Conservation (phyloP, 345 rosid species). For the Euclidium syriacum region DNA sequence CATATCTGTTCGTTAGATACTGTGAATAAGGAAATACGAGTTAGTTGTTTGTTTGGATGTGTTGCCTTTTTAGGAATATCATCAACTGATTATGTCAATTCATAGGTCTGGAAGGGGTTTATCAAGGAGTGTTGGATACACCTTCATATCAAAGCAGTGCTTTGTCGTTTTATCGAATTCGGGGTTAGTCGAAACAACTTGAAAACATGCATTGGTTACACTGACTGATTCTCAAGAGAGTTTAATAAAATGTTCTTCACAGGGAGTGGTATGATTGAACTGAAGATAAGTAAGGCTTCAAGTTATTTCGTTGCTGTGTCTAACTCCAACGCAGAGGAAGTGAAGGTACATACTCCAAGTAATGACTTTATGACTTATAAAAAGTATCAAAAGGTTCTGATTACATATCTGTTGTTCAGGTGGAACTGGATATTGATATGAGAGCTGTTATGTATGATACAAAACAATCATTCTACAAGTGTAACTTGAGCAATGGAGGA, state of each 20-base stretch:
- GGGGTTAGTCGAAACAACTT: conserved; percentile 43
- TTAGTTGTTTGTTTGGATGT: conserved; percentile 3
- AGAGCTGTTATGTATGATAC: conserved; percentile 61
- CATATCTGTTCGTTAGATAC: not conserved
- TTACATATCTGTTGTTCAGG: too few species aligned
- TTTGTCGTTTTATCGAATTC: conserved; percentile 56
- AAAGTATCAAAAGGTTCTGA: too few species aligned
- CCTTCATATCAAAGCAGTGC: conserved; percentile 43
- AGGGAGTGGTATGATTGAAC: conserved; percentile 60
- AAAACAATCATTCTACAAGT: conserved; percentile 57
- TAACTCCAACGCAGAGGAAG: conserved; percentile 56
- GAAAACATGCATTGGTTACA: conserved; percentile 11
- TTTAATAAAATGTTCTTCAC: conserved; percentile 17
- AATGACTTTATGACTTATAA: too few species aligned
- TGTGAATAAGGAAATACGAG: not conserved
- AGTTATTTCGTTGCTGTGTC: conserved; percentile 61
- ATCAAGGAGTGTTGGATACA: conserved; percentile 42
- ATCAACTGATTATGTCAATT: conserved; percentile 11
- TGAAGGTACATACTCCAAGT: conserved; percentile 43
- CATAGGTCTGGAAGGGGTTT: conserved; percentile 52
- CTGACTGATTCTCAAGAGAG: not conserved
- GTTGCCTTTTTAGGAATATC: conserved; percentile 4
- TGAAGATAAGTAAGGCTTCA: conserved; percentile 46
- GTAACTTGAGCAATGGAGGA: conserved; percentile 52
- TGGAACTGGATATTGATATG: conserved; percentile 48